Evolutionary conservation across 768 basidiomycete species (phyloP).

Genomic region (Boletus rex-veris): DNA sequence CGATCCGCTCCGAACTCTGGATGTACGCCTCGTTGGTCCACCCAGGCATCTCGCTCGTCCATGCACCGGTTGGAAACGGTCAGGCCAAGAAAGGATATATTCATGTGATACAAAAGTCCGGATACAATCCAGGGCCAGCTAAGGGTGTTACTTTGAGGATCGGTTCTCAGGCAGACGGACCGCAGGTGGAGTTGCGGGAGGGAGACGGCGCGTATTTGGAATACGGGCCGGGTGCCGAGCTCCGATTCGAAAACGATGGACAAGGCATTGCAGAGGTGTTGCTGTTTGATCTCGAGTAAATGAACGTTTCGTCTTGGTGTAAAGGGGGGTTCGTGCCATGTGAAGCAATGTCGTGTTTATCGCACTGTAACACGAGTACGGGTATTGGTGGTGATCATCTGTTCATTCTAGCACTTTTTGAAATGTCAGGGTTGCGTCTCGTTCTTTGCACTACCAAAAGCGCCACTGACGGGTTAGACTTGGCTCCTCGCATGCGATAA

Average conservation of each 20-base stretch:
- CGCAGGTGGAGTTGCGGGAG: conserved; percentile 61
- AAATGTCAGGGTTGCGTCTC: neutral
- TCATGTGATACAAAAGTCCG: conserved; percentile 82
- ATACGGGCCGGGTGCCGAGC: conserved; percentile 34
- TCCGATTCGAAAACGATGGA: conserved; percentile 61
- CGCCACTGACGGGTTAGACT: neutral
- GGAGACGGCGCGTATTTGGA: conserved; percentile 84
- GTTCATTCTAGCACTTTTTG: conserved; percentile 1
- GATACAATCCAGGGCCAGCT: conserved; percentile 62
- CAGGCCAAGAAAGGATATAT: conserved; percentile 65
- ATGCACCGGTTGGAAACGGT: conserved; percentile 41
- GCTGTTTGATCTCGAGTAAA: conserved; percentile 73
- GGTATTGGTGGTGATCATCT: conserved; percentile 2
- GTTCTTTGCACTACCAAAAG: neutral
- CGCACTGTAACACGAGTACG: neutral
- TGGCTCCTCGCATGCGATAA: neutral
- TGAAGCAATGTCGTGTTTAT: neutral
- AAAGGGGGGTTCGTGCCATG: neutral
- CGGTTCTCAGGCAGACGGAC: conserved; percentile 35
- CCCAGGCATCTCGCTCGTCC: conserved; percentile 48
- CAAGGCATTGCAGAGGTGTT: conserved; percentile 67
- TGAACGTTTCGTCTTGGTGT: neutral
- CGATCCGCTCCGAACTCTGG: conserved; percentile 64
- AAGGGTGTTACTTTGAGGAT: conserved; percentile 59
- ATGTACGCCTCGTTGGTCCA: conserved; percentile 77